A percentile compares a stretch with the other conserved stretches of the same genome.
phyloP scores from a whole-genome alignment of 305 asterid genomes.

The Euphrasia arctica region DNA sequence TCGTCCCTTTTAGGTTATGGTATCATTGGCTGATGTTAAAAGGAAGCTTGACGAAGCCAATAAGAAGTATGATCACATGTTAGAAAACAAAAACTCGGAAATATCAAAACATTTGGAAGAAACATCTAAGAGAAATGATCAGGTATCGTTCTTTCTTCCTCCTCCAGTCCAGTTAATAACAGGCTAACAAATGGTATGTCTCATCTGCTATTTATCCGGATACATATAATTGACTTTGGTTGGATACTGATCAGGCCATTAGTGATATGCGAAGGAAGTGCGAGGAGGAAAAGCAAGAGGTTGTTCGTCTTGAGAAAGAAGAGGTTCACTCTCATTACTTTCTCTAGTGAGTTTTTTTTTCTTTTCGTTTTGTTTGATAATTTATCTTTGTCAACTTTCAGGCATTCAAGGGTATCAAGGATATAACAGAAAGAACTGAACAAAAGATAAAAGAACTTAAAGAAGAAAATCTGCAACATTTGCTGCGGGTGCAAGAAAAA shows the following conservation, averaged over 20 bases:
- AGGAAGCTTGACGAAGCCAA: slow-evolving; percentile 77
- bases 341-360: slow-evolving; percentile 20
- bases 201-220: slow-evolving; percentile 24
- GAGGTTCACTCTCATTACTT: slow-evolving; percentile 51
- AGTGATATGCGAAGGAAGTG: slow-evolving; percentile 79
- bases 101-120: slow-evolving; percentile 92
- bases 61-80: slow-evolving; percentile 81
- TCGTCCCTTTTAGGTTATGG: slow-evolving; percentile 52
- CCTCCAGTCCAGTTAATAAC: slow-evolving; percentile 3
- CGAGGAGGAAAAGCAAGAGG: slow-evolving; percentile 82
- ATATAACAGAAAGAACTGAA: slow-evolving; percentile 34
- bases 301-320: slow-evolving; percentile 71
- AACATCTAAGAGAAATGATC: slow-evolving; percentile 91
- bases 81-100: slow-evolving; percentile 82
- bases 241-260: slow-evolving; percentile 68
- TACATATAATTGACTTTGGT: slow-evolving; percentile 29
- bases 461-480: slow-evolving; percentile 64
- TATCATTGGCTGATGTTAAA: slow-evolving; percentile 64
- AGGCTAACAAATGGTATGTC: slow-evolving; percentile 22
- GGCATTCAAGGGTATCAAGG: slow-evolving; percentile 68
- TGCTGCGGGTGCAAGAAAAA: slow-evolving; percentile 71
- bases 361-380: slow-evolving; percentile 11
- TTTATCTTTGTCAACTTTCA: slow-evolving; percentile 38
- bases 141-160: slow-evolving; percentile 42
- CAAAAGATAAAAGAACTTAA: slow-evolving; percentile 61